A percentile compares a stretch with the other conserved stretches of the same genome.
phyloP scores from a whole-genome alignment of 2,329 filamentous ascomycete genomes.

The Botrytis cinerea region DNA sequence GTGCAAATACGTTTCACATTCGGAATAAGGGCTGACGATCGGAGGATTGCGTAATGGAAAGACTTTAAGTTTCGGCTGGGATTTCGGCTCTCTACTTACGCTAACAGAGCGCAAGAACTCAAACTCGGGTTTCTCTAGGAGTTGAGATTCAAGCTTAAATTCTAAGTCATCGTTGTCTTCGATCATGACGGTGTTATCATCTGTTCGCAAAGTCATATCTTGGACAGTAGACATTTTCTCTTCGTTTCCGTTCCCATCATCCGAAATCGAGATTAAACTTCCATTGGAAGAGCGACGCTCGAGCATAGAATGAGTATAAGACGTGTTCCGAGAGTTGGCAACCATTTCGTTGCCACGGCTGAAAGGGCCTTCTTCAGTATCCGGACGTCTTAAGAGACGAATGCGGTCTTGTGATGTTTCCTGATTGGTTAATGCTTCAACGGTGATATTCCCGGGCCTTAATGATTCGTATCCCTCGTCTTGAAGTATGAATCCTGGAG shows the following conservation, averaged over 20 bases:
- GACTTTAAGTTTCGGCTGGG: conserved; percentile 26
- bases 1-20: conserved; percentile 44
- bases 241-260: neutral
- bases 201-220: neutral
- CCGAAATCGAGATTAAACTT: neutral
- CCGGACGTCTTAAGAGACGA: no score
- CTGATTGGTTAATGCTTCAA: neutral
- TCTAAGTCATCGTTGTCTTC: conserved; percentile 23
- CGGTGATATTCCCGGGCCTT: neutral
- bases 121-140: conserved; percentile 8
- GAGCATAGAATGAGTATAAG: neutral
- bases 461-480: neutral
- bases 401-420: neutral
- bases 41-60: conserved; percentile 33
- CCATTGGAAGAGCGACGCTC: neutral
- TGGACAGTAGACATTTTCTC: neutral
- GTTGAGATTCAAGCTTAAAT: conserved; percentile 10
- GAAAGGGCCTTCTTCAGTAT: neutral
- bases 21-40: conserved; percentile 38
- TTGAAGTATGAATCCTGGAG: neutral
- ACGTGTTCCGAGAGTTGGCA: neutral
- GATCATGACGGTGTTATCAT: conserved; percentile 8
- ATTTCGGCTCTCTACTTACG: conserved; percentile 22
- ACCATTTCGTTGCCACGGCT: neutral
- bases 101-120: conserved; percentile 16